These are phyloP conservation scores for Fusarium nematophilum DNA, from an alignment of 2,329 filamentous ascomycete genomes.

Conservation along the genomic window DNA sequence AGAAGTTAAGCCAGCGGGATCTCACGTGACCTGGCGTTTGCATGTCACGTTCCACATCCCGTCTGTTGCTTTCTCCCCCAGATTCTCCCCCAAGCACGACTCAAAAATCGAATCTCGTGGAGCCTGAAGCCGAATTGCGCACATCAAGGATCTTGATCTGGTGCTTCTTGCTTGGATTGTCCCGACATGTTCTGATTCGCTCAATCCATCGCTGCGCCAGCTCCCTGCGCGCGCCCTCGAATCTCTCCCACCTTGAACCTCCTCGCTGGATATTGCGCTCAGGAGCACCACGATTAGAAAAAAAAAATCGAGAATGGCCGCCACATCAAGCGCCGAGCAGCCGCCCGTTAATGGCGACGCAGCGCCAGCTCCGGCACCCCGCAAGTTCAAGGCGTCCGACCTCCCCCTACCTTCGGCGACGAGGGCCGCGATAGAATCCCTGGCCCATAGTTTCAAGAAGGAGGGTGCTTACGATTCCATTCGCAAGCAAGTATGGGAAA, in stretches of 20 bases:
- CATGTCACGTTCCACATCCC: slow-evolving; percentile 33
- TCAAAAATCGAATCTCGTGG: slow-evolving; percentile 3
- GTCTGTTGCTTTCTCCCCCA: not conserved
- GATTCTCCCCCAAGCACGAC: slow-evolving; percentile 5
- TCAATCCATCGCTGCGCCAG: slow-evolving; percentile 23
- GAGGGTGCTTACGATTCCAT: slow-evolving; percentile 85
- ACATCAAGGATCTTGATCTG: not conserved
- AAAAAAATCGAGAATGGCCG: slow-evolving; percentile 31
- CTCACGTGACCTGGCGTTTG: slow-evolving; percentile 45
- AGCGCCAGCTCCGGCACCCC: slow-evolving; percentile 28
- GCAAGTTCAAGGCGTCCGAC: slow-evolving; percentile 78
- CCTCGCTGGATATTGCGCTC: slow-evolving; percentile 6
- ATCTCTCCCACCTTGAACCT: slow-evolving; percentile 19
- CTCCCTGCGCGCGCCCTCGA: slow-evolving; percentile 5
- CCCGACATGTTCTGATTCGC: slow-evolving; percentile 33
- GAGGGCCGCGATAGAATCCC: slow-evolving; percentile 76
- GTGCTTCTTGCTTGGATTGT: not conserved
- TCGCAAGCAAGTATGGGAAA: slow-evolving; percentile 80
- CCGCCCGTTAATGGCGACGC: slow-evolving; percentile 34
- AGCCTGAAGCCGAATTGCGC: not conserved
- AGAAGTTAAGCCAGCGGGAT: not conserved
- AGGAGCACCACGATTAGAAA: slow-evolving; percentile 1
- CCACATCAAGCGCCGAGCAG: slow-evolving; percentile 41
- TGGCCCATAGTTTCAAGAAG: slow-evolving; percentile 87
- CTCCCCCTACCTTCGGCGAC: slow-evolving; percentile 80